Conservation (phyloP, 352 stramenopile genomes). For the Pythium oligandrum region DNA sequence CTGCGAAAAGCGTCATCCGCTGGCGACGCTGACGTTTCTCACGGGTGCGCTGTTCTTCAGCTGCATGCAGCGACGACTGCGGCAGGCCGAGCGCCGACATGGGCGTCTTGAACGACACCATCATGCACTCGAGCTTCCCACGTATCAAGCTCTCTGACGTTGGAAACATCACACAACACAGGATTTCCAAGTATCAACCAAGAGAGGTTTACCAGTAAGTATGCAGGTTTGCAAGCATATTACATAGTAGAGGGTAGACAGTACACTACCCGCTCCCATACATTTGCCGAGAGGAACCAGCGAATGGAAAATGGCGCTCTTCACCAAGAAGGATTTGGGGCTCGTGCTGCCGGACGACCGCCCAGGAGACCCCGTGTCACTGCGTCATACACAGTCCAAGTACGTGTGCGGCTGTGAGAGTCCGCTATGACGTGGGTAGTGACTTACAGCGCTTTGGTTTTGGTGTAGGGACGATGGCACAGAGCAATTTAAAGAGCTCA, state of each 20-base stretch:
- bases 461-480: conserved; percentile 43
- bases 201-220: too few species aligned
- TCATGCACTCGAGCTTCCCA: not conserved
- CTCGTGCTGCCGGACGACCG: conserved; percentile 77
- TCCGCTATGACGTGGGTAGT: not conserved
- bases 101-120: conserved; percentile 38
- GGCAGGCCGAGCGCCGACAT: conserved; percentile 49
- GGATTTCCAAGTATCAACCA: too few species aligned
- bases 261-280: conserved; percentile 2
- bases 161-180: too few species aligned
- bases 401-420: conserved; percentile 8
- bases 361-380: conserved; percentile 68
- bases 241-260: conserved; percentile 4
- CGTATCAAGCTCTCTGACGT: too few species aligned
- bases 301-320: conserved; percentile 53
- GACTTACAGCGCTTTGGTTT: not conserved
- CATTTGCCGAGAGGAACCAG: too few species aligned
- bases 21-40: not conserved
- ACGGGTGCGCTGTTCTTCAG: conserved; percentile 2
- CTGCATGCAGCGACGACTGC: conserved; percentile 24
- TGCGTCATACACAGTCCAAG: conserved; percentile 72
- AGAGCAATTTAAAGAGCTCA: conserved; percentile 61
- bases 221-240: not conserved
- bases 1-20: conserved; percentile 4
- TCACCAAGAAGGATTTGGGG: conserved; percentile 86